Conservation (phyloP, 352 stramenopile genomes). For the Pythium biforme region DNA sequence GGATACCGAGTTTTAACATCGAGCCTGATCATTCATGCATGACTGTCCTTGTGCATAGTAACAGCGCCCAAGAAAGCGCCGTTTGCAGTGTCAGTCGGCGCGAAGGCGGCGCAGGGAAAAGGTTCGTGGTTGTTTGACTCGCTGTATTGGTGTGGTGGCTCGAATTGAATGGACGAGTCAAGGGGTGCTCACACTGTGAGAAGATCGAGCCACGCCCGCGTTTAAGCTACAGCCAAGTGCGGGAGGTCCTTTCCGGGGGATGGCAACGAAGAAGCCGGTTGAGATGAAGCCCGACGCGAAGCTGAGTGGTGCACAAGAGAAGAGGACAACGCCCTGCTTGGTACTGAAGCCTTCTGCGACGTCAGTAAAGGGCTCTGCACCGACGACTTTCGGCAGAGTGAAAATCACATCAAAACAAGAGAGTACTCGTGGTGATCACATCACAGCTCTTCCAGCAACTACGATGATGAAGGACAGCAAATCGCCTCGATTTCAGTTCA, state of each 20-base stretch:
- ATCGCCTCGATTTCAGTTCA: constrained; percentile 3
- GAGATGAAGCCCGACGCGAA: background rate
- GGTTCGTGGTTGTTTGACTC: constrained; percentile 9
- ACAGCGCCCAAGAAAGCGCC: constrained; percentile 6
- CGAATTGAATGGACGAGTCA: background rate
- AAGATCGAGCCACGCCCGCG: constrained; percentile 7
- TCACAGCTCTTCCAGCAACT: background rate
- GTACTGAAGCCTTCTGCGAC: background rate
- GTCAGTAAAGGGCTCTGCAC: background rate
- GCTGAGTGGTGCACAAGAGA: background rate
- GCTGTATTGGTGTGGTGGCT: background rate
- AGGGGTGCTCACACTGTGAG: constrained; percentile 6
- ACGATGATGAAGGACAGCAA: background rate
- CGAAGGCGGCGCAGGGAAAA: constrained; percentile 3
- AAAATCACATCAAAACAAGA: background rate
- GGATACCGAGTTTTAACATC: background rate
- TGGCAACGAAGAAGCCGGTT: background rate
- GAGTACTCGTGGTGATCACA: background rate
- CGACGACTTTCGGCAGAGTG: background rate
- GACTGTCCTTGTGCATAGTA: background rate
- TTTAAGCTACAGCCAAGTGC: background rate
- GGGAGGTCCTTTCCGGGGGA: background rate
- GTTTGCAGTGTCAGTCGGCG: constrained; percentile 12
- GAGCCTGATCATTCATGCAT: background rate
- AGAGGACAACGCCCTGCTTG: background rate